Percentiles rank a stretch among this genome's conserved stretches.
phyloP scores from a whole-genome alignment of 306 rosid species.

The Benincasa hispida region DNA sequence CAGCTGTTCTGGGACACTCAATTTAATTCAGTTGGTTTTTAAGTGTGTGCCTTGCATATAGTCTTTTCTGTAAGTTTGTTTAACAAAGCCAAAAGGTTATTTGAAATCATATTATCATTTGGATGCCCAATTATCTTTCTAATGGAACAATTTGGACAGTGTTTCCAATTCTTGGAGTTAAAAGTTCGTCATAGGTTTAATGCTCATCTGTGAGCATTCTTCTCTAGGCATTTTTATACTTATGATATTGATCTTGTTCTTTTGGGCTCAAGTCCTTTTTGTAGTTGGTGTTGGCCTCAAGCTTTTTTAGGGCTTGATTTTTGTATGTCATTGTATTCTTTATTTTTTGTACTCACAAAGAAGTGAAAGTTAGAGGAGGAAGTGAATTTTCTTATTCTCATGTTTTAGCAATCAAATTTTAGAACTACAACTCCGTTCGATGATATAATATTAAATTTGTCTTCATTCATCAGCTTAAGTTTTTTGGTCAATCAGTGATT shows the following conservation, averaged over 20 bases:
- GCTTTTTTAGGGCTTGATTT: too few relatives aligned
- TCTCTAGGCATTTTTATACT: not conserved
- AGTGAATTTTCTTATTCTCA: not conserved
- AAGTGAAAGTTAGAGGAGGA: not conserved
- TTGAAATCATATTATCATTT: too few relatives aligned
- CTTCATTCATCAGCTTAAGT: too few relatives aligned
- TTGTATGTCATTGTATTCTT: too few relatives aligned
- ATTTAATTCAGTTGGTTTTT: not conserved
- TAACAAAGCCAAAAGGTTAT: too few relatives aligned
- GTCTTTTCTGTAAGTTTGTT: not conserved
- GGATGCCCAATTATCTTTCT: not conserved
- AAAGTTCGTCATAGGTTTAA: not conserved
- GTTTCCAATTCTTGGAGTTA: not conserved
- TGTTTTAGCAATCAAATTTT: not conserved
- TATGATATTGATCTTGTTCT: too few relatives aligned
- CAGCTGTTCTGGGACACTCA: not conserved
- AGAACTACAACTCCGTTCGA: too few relatives aligned
- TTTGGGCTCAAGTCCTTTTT: not conserved
- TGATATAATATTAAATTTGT: too few relatives aligned
- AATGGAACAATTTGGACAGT: not conserved
- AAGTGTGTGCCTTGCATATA: not conserved
- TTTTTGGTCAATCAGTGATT: too few relatives aligned
- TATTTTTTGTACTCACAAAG: too few relatives aligned
- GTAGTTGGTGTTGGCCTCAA: too few relatives aligned
- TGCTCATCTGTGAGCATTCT: not conserved